Evolutionary conservation across 1,284 basidiomycete genomes (phyloP).

Genomic region (Neonothopanus nambi): DNA sequence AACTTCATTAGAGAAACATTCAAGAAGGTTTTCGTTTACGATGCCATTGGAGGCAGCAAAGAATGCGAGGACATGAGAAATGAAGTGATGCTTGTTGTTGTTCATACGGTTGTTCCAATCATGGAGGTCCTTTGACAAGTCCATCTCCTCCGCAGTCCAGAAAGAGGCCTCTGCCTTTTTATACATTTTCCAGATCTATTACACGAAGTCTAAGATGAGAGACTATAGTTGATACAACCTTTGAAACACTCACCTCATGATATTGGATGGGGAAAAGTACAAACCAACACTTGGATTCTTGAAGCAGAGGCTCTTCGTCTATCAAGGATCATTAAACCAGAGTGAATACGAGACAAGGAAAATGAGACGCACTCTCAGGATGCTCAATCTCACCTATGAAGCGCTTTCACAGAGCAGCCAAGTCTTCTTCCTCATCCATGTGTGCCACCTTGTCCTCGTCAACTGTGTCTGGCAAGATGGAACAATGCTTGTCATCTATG

Average conservation of each 20-base stretch:
- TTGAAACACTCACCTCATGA: slow-evolving; percentile 79
- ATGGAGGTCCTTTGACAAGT: slow-evolving; percentile 19
- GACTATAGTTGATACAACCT: slow-evolving; percentile 4
- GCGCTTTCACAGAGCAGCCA: slow-evolving; percentile 34
- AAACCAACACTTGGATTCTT: slow-evolving; percentile 80
- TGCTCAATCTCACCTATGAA: slow-evolving; percentile 70
- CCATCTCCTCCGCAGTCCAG: slow-evolving; percentile 29
- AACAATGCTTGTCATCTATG: slow-evolving; percentile 34
- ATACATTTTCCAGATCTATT: slow-evolving; percentile 25
- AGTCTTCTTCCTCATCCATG: slow-evolving; percentile 18
- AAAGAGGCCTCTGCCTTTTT: slow-evolving; percentile 22
- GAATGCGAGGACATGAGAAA: slow-evolving; percentile 60
- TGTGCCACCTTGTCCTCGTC: slow-evolving; percentile 18
- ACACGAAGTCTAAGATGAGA: too few species aligned
- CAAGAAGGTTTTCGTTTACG: slow-evolving; percentile 73
- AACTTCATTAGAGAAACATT: slow-evolving; percentile 67
- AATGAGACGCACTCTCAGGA: slow-evolving; percentile 60
- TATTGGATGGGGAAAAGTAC: slow-evolving; percentile 95
- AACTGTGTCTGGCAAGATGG: slow-evolving; percentile 32
- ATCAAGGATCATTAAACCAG: slow-evolving; percentile 66
- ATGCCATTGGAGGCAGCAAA: slow-evolving; percentile 72
- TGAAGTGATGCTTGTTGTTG: slow-evolving; percentile 20
- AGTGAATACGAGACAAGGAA: slow-evolving; percentile 37
- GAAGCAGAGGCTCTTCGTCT: slow-evolving; percentile 81
- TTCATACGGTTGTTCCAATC: slow-evolving; percentile 21